Percentiles rank a stretch among this genome's conserved stretches.
Conservation (phyloP, 495 filamentous ascomycete species). For the Cairneyella variabilis region DNA sequence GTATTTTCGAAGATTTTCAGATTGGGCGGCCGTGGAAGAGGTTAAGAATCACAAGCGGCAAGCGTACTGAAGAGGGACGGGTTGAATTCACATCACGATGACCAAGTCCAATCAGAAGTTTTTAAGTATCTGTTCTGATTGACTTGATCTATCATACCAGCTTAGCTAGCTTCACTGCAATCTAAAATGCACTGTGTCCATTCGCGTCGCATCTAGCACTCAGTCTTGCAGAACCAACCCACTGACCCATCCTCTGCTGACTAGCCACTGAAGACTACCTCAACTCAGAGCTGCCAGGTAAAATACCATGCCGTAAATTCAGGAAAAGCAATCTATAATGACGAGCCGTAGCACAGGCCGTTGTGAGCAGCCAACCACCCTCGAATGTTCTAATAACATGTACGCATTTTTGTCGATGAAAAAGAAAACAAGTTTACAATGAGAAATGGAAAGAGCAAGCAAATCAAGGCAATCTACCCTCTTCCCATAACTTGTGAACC, state of each 20-base stretch:
- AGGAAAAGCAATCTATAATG: conserved; percentile 16
- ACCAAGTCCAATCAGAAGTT: too few species aligned
- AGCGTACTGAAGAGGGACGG: too few species aligned
- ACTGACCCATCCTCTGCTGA: not conserved
- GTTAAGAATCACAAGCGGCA: too few species aligned
- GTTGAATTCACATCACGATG: too few species aligned
- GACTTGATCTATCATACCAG: conserved; percentile 14
- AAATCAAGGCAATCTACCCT: conserved; percentile 25
- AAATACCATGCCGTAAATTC: not conserved
- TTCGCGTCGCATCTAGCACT: not conserved
- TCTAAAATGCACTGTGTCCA: conserved; percentile 3
- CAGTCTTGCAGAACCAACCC: too few species aligned
- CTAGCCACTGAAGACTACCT: not conserved
- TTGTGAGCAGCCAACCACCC: conserved; percentile 3
- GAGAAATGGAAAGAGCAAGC: conserved; percentile 16
- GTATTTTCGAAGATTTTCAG: too few species aligned
- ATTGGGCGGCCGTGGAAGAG: too few species aligned
- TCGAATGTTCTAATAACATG: conserved; percentile 13
- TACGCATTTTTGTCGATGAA: conserved; percentile 14
- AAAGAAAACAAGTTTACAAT: conserved; percentile 23
- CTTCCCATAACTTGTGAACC: conserved; percentile 15
- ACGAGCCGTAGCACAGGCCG: not conserved
- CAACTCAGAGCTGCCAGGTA: not conserved
- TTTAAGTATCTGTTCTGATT: too few species aligned
- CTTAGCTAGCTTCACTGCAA: conserved; percentile 10